Conservation (phyloP, 2,329 filamentous ascomycete genomes). For the Claviceps spartinae region DNA sequence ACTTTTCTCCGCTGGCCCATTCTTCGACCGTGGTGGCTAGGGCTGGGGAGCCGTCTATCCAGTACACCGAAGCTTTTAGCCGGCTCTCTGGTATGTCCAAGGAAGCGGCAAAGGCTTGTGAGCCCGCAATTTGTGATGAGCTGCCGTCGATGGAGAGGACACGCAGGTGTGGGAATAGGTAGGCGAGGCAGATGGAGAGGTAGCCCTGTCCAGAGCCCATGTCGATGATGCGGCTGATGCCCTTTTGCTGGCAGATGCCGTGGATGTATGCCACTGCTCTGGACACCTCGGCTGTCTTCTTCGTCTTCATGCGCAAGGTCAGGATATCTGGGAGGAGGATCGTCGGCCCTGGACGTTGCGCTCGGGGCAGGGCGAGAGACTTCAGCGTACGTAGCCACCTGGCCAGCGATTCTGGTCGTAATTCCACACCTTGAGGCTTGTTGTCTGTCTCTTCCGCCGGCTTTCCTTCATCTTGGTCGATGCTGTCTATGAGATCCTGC, state of each 20-base stretch:
- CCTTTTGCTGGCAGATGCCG: constrained; percentile 10
- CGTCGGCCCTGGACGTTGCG: constrained; percentile 8
- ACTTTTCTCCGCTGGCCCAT: constrained; percentile 15
- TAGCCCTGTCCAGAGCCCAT: constrained; percentile 19
- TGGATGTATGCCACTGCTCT: constrained; percentile 14
- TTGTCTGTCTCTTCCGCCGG: not conserved
- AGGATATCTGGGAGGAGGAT: constrained; percentile 12
- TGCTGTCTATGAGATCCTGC: constrained; percentile 16
- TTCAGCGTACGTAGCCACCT: constrained; percentile 13
- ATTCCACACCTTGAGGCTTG: not conserved
- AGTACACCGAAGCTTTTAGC: constrained; percentile 13
- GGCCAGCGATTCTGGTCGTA: constrained; percentile 11
- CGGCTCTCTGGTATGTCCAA: constrained; percentile 11
- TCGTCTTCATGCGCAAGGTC: constrained; percentile 16
- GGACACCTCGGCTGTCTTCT: constrained; percentile 19
- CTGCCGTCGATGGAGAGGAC: constrained; percentile 20
- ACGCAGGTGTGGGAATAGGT: constrained; percentile 14
- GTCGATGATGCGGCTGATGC: constrained; percentile 15
- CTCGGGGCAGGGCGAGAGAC: constrained; percentile 13
- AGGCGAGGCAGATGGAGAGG: constrained; percentile 16
- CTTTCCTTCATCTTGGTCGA: constrained; percentile 9
- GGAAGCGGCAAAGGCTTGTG: constrained; percentile 11
- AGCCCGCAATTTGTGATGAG: constrained; percentile 16
- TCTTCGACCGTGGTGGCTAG: constrained; percentile 12
- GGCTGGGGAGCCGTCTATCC: constrained; percentile 15